Evolutionary conservation across 208 protist species (phyloP).

Genomic region (Balamuthia mandrillaris): DNA sequence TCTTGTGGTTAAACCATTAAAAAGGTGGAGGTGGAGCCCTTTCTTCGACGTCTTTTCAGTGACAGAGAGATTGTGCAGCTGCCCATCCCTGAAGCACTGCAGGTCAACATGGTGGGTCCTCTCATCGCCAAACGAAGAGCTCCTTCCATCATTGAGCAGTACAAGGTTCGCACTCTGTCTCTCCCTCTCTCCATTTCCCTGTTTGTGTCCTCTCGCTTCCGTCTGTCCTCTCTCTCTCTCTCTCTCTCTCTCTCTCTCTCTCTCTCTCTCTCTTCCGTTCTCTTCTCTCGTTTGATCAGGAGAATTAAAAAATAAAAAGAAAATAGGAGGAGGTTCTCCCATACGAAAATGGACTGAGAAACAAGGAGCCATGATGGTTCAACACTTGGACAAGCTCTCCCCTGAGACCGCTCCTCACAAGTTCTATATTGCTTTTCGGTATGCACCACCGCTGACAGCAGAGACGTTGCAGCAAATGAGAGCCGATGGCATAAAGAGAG

Average conservation of each 20-base stretch:
- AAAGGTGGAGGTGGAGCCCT: slow-evolving; percentile 67
- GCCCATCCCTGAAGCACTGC: slow-evolving; percentile 32
- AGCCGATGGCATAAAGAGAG: slow-evolving; percentile 58
- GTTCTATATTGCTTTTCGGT: slow-evolving; percentile 70
- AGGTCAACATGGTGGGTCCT: slow-evolving; percentile 42
- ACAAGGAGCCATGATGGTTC: slow-evolving; percentile 49
- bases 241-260: no score
- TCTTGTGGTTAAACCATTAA: no score
- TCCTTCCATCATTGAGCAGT: neutral
- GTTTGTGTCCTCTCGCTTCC: no score
- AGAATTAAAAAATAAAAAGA: no score
- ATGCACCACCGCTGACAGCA: slow-evolving; percentile 64
- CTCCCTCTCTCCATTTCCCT: no score
- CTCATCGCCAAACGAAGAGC: slow-evolving; percentile 58
- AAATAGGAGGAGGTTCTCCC: slow-evolving; percentile 72
- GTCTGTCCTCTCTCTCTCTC: no score
- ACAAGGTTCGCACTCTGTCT: no score
- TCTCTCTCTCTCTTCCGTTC: no score
- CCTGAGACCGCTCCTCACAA: slow-evolving; percentile 43
- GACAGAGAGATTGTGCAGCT: slow-evolving; percentile 72
- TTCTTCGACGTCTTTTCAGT: slow-evolving; percentile 68
- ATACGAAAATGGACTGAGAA: slow-evolving; percentile 64
- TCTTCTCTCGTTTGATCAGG: no score
- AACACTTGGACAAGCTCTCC: slow-evolving; percentile 47
- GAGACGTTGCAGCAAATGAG: slow-evolving; percentile 63